These are phyloP conservation scores for Hypoxylon sp. DNA, from an alignment of 2,329 filamentous ascomycete species.

Conservation along the genomic window DNA sequence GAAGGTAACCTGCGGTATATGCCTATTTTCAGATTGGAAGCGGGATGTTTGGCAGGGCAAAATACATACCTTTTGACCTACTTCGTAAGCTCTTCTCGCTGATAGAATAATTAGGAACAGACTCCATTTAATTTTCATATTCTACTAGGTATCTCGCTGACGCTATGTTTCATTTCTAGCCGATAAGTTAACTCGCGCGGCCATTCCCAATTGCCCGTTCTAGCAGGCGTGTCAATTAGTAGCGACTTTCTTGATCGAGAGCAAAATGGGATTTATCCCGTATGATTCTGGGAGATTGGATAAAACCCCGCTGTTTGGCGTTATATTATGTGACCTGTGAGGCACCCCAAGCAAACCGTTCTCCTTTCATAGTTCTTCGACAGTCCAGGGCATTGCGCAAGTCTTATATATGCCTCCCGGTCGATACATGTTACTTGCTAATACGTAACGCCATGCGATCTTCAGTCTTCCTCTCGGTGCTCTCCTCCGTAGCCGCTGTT, in stretches of 20 bases:
- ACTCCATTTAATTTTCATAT: not conserved
- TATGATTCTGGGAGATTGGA: not conserved
- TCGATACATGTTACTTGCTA: not conserved
- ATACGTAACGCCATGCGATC: slow-evolving; percentile 6
- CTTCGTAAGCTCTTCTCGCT: not conserved
- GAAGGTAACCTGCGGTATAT: not conserved
- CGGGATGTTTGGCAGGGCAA: too few relatives aligned
- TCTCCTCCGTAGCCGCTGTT: slow-evolving; percentile 1
- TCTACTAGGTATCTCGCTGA: too few relatives aligned
- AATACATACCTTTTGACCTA: not conserved
- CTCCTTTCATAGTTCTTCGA: not conserved
- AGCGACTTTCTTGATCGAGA: not conserved
- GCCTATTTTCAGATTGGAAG: not conserved
- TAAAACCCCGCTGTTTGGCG: slow-evolving; percentile 3
- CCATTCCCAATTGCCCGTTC: not conserved
- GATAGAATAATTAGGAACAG: not conserved
- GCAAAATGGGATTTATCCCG: not conserved
- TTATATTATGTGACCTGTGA: not conserved
- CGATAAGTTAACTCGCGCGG: not conserved
- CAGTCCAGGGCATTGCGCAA: not conserved
- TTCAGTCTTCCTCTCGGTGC: not conserved
- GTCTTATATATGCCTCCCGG: not conserved
- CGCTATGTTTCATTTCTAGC: too few relatives aligned
- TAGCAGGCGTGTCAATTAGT: not conserved
- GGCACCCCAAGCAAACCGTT: not conserved